Base-by-base conservation (phyloP, 805 yeast genomes). In the Millerago galiae region DNA sequence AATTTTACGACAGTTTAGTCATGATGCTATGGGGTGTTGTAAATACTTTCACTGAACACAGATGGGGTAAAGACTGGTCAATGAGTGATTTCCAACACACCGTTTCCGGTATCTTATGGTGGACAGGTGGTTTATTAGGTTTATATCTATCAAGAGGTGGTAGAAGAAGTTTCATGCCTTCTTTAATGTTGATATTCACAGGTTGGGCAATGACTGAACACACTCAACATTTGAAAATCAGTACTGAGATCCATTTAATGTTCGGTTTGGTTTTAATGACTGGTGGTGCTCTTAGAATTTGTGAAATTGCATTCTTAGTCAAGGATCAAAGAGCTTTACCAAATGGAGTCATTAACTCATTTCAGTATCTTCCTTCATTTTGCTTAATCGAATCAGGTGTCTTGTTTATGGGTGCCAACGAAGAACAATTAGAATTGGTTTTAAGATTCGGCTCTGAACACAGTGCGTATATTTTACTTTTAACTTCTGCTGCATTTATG, bases 181-280 rank as follows among this genome's bases (percentile, higher is more conserved):
- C 95, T 2, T 51, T 89, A 33, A 76, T 93, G 38, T 74, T 91
- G 49, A 77, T 89, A 11, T 82, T 84, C 57, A 91, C 97, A 0
- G 98, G 97, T 1, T 91, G 87, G 75, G 83, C 96, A 35, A 91
- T 91, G 98, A 75, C 90, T 33, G 84, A 87, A 52, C 98, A 91
- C 64, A 72, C 76, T 1, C 98, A 91, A 64, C 73, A 76, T 44
- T 66, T 87, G 52, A 70, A 60, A 45, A 79, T 90, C 24, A 83
- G 95, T 40, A 88, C 97, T 2, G 82, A 84, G 59, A 89, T 91
- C 30, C 98, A 91, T 58, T 78, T 78, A 13, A 73, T 90, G 67
- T 91, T 91, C 63, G 98, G 98, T 1, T 59, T 80, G 40, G 81
- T 81, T 16, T 70, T 91, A 46, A 85, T 87, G 79, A 56, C 70